A percentile compares a stretch with the other conserved stretches of the same genome.
Evolutionary conservation across 2,329 filamentous ascomycete species (phyloP).

Genomic region (Amesomyces nigricolor): DNA sequence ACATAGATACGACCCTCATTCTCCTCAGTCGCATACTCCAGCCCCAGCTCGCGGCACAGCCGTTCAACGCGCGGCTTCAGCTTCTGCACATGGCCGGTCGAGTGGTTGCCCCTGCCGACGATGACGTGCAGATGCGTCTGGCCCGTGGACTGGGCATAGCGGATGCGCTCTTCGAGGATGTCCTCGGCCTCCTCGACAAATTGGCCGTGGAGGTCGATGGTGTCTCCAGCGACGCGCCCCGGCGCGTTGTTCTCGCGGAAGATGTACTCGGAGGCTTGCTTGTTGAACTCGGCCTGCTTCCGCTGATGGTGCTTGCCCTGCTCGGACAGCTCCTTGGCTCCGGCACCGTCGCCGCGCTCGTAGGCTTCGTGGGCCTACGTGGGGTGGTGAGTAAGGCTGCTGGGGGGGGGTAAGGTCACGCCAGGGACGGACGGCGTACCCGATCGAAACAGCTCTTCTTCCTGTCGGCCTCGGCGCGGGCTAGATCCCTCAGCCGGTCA

Average conservation of each 20-base stretch:
- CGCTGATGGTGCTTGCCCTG: conserved; percentile 72
- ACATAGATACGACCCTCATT: conserved; percentile 89
- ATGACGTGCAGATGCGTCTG: conserved; percentile 89
- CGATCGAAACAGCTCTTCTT: conserved; percentile 70
- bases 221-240: conserved; percentile 69
- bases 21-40: conserved; percentile 79
- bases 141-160: conserved; percentile 64
- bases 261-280: conserved; percentile 86
- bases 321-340: conserved; percentile 77
- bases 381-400: neutral
- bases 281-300: conserved; percentile 83
- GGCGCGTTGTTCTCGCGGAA: conserved; percentile 89
- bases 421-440: conserved; percentile 39
- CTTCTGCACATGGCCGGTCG: conserved; percentile 74
- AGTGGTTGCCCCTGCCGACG: conserved; percentile 93
- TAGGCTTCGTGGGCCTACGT: conserved; percentile 71
- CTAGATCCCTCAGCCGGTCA: conserved; percentile 79
- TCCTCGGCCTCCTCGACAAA: conserved; percentile 93
- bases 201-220: conserved; percentile 90
- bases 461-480: conserved; percentile 73
- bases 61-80: conserved; percentile 92
- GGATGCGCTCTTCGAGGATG: conserved; percentile 80
- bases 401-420: no score
- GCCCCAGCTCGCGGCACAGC: conserved; percentile 73
- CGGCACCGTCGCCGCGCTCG: conserved; percentile 70